Conservation (phyloP, 306 rosid genomes). For the Fagus sylvatica region DNA sequence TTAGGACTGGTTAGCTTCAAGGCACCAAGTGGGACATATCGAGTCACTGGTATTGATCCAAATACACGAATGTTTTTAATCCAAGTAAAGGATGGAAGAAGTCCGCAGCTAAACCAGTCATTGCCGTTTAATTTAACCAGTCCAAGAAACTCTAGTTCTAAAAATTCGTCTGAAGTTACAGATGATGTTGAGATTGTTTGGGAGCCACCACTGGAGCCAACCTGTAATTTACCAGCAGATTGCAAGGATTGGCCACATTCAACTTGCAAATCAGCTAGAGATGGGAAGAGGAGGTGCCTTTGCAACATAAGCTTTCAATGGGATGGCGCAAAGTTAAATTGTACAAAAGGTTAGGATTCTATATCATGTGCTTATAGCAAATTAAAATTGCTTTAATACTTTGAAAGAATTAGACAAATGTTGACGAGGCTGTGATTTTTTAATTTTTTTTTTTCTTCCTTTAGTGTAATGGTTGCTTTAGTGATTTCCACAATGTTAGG, state of each 20-base stretch:
- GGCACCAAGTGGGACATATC: not conserved
- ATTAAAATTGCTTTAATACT: not conserved
- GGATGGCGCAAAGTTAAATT: not conserved
- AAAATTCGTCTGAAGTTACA: too few species aligned
- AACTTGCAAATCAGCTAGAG: not conserved
- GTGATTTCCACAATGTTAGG: too few species aligned
- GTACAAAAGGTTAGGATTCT: not conserved
- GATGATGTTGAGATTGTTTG: slow-evolving; percentile 18
- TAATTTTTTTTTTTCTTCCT: too few species aligned
- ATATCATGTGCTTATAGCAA: not conserved
- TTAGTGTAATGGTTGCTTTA: too few species aligned
- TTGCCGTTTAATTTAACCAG: not conserved
- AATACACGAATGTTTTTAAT: not conserved
- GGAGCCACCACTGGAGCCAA: slow-evolving; percentile 1
- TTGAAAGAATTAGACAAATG: not conserved
- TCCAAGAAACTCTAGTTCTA: too few species aligned
- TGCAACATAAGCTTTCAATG: slow-evolving; percentile 6
- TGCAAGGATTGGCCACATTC: slow-evolving; percentile 21
- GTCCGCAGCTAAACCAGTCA: not conserved
- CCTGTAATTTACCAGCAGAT: not conserved
- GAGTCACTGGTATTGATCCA: slow-evolving; percentile 4
- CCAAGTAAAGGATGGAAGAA: not conserved
- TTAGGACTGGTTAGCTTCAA: not conserved
- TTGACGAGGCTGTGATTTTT: too few species aligned
- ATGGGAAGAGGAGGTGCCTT: slow-evolving; percentile 8